Percentiles rank a stretch among this genome's conserved stretches.
Conservation (phyloP, 768 basidiomycete genomes). For the Pulveroboletus frians region DNA sequence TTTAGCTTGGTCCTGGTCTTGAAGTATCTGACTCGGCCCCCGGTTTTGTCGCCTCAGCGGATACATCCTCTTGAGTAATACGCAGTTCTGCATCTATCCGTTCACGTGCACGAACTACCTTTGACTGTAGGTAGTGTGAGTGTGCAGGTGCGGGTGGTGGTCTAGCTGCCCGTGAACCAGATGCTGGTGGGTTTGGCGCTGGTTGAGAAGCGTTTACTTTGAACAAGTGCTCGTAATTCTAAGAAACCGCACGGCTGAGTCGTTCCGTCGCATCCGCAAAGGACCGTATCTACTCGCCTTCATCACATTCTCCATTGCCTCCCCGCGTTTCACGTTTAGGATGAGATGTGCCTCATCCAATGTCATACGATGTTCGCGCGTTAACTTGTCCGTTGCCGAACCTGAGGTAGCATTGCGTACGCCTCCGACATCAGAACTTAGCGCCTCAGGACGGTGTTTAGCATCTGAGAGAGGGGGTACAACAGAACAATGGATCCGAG, state of each 20-base stretch:
- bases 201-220: constrained; percentile 78
- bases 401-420: constrained; percentile 68
- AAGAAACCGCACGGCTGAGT: constrained; percentile 6
- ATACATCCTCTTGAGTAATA: constrained; percentile 23
- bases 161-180: constrained; percentile 37
- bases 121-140: constrained; percentile 94
- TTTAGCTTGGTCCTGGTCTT: constrained; percentile 22
- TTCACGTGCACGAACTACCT: constrained; percentile 92
- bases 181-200: constrained; percentile 41
- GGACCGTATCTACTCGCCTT: constrained; percentile 46
- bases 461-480: constrained; percentile 56
- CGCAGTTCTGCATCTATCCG: constrained; percentile 85
- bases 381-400: constrained; percentile 76
- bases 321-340: constrained; percentile 78
- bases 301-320: constrained; percentile 59
- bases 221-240: constrained; percentile 95
- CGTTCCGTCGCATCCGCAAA: background rate
- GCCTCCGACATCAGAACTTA: constrained; percentile 67
- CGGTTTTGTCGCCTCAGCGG: constrained; percentile 14
- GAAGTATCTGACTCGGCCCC: constrained; percentile 15
- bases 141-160: constrained; percentile 42
- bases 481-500: background rate
- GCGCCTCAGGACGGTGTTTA: constrained; percentile 67
- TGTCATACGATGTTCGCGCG: constrained; percentile 86
- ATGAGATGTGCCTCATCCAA: constrained; percentile 93